Conservation (phyloP, 1,139 yeast species). For the Saccharomyces hybrid region DNA sequence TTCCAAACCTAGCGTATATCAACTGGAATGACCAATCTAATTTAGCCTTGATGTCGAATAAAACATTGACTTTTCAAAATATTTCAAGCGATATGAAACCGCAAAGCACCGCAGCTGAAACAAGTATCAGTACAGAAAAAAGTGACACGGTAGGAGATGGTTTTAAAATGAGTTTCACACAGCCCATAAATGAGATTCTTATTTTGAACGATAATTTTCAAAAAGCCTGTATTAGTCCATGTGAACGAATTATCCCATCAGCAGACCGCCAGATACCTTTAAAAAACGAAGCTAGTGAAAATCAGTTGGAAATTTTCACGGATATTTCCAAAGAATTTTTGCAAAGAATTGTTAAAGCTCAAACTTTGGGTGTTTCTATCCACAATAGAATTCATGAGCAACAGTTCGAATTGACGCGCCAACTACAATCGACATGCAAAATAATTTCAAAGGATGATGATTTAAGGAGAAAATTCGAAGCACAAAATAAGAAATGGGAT, state of each 20-base stretch:
- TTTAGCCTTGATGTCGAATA: not conserved
- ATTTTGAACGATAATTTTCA: conserved; percentile 13
- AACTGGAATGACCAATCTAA: conserved; percentile 4
- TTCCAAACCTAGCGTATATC: conserved; percentile 11
- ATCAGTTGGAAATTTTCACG: conserved; percentile 23
- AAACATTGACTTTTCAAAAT: not conserved
- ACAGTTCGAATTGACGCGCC: conserved; percentile 34
- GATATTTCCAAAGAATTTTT: conserved; percentile 19
- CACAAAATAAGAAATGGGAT: conserved; percentile 11
- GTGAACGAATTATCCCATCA: conserved; percentile 16
- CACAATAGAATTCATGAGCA: conserved; percentile 32
- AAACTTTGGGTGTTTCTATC: conserved; percentile 23
- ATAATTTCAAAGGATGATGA: conserved; percentile 10
- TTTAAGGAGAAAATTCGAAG: conserved; percentile 4
- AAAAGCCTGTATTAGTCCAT: conserved; percentile 11
- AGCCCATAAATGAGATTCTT: conserved; percentile 22
- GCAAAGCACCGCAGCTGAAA: not conserved
- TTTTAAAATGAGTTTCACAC: conserved; percentile 10
- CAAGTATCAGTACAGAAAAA: not conserved
- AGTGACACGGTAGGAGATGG: not conserved
- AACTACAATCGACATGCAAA: conserved; percentile 28
- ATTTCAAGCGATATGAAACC: not conserved
- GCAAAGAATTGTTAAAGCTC: conserved; percentile 18
- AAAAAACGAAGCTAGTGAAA: conserved; percentile 22
- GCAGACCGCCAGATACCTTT: conserved; percentile 19